phyloP scores from a whole-genome alignment of 2,329 filamentous ascomycete genomes.

The Passalora sequoiae region DNA sequence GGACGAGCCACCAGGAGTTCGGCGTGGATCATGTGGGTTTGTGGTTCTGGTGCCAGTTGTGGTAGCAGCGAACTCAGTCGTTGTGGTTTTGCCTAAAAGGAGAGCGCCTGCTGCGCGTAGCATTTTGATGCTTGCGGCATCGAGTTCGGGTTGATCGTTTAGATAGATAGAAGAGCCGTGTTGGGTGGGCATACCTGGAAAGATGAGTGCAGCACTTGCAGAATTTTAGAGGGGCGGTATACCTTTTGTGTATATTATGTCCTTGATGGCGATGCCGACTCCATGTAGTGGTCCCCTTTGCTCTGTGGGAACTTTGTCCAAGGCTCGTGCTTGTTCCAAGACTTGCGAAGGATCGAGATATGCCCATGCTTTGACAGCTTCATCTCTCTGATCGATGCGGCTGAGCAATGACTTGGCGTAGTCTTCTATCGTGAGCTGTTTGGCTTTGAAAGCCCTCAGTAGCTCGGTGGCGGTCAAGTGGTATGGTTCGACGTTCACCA shows the following conservation, averaged over 20 bases:
- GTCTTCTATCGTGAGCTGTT: slow-evolving; percentile 45
- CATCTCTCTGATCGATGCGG: slow-evolving; percentile 44
- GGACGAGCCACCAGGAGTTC: slow-evolving; percentile 63
- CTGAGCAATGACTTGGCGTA: slow-evolving; percentile 47
- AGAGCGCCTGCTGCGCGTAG: slow-evolving; percentile 54
- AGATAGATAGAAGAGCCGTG: slow-evolving; percentile 54
- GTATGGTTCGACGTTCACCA: slow-evolving; percentile 13
- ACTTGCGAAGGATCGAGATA: slow-evolving; percentile 46
- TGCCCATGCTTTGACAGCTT: slow-evolving; percentile 48
- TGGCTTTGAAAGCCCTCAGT: slow-evolving; percentile 35
- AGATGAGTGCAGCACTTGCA: too few relatives aligned
- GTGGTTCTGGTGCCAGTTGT: slow-evolving; percentile 47
- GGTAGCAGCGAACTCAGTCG: slow-evolving; percentile 60
- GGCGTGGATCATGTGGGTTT: slow-evolving; percentile 51
- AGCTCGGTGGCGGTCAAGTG: slow-evolving; percentile 43
- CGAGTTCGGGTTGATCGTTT: slow-evolving; percentile 42
- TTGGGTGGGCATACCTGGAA: slow-evolving; percentile 54
- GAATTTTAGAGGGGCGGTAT: too few relatives aligned
- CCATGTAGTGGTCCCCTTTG: slow-evolving; percentile 54
- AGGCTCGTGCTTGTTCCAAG: slow-evolving; percentile 44
- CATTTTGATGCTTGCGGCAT: slow-evolving; percentile 50
- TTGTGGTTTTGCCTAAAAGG: slow-evolving; percentile 57
- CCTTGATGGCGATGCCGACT: slow-evolving; percentile 55
- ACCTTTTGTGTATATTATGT: slow-evolving; percentile 56
- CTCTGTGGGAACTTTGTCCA: slow-evolving; percentile 47